phyloP scores from a whole-genome alignment of 192 early-diverging fungal genomes.

The Rhizophagus prolifer region DNA sequence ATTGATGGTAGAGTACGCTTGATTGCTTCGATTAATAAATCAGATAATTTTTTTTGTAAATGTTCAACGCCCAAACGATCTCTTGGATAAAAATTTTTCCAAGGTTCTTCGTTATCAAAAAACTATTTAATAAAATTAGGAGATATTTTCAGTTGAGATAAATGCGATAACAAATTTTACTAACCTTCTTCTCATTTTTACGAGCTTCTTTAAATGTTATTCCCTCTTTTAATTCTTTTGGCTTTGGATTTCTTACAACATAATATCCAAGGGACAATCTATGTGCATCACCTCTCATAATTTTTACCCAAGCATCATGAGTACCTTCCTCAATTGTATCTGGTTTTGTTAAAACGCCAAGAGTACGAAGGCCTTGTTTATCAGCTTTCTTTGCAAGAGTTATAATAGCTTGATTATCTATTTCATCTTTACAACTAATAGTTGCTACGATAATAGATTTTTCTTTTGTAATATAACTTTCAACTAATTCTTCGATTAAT shows the following conservation, averaged over 20 bases:
- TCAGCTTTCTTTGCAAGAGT: slow-evolving; percentile 54
- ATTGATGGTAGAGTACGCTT: background rate
- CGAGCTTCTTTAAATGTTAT: slow-evolving; percentile 13
- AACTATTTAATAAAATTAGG: background rate
- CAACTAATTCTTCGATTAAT: slow-evolving; percentile 49
- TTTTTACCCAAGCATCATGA: slow-evolving; percentile 50
- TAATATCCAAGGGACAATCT: slow-evolving; percentile 52
- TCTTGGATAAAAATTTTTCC: background rate
- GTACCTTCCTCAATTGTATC: slow-evolving; percentile 58
- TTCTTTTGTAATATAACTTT: slow-evolving; percentile 47
- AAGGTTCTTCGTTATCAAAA: background rate
- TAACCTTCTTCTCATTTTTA: background rate
- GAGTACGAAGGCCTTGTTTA: slow-evolving; percentile 48
- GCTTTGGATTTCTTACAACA: slow-evolving; percentile 49
- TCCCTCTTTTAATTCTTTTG: background rate
- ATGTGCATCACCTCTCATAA: slow-evolving; percentile 50
- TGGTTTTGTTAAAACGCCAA: slow-evolving; percentile 64
- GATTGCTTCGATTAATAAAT: slow-evolving; percentile 17
- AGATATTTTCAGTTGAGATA: too few species aligned
- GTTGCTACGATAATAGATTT: slow-evolving; percentile 57
- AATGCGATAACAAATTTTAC: too few species aligned
- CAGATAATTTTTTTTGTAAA: slow-evolving; percentile 12
- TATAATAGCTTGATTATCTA: slow-evolving; percentile 59
- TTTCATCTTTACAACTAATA: slow-evolving; percentile 60
- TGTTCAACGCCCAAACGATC: background rate